Percentiles rank a stretch among this genome's conserved stretches.
Evolutionary conservation across 208 protist species (phyloP).

Genomic region (Trypanosoma platydactyli): DNA sequence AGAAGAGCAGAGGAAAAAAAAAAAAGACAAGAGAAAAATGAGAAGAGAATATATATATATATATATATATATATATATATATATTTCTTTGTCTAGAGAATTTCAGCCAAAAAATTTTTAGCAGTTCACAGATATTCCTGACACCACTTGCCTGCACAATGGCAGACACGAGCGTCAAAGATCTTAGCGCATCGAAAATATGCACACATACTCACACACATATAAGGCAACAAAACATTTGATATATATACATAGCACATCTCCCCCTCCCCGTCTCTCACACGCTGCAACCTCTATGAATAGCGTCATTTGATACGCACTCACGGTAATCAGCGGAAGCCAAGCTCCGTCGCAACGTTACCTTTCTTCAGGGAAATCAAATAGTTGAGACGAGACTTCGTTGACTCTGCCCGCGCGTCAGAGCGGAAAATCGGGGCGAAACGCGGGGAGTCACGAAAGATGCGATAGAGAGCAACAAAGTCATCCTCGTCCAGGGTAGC

Average conservation of each 20-base stretch:
- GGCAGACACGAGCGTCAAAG: not conserved
- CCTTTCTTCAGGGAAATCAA: slow-evolving; percentile 89
- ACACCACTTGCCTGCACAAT: not conserved
- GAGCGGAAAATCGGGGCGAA: slow-evolving; percentile 82
- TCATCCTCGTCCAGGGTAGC: slow-evolving; percentile 89
- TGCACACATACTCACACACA: not conserved
- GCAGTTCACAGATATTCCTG: not conserved
- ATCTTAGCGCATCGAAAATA: not conserved
- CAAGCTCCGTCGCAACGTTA: slow-evolving; percentile 74
- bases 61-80: no score
- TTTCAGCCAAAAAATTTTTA: no score
- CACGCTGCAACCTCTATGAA: not conserved
- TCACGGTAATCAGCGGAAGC: slow-evolving; percentile 46
- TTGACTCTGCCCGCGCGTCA: slow-evolving; percentile 61
- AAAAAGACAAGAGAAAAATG: slow-evolving; percentile 6
- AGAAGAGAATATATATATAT: not conserved
- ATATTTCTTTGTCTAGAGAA: no score
- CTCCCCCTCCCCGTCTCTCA: no score
- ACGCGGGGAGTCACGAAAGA: slow-evolving; percentile 78
- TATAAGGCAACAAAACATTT: not conserved
- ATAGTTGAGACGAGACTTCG: slow-evolving; percentile 80
- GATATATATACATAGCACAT: not conserved
- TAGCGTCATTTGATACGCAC: not conserved
- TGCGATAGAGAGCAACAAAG: slow-evolving; percentile 81
- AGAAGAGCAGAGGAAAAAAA: slow-evolving; percentile 8